Percentiles rank a stretch among this genome's conserved stretches.
Evolutionary conservation across 73 alveolate species (phyloP).

Genomic region (Tetrahymena borealis): DNA sequence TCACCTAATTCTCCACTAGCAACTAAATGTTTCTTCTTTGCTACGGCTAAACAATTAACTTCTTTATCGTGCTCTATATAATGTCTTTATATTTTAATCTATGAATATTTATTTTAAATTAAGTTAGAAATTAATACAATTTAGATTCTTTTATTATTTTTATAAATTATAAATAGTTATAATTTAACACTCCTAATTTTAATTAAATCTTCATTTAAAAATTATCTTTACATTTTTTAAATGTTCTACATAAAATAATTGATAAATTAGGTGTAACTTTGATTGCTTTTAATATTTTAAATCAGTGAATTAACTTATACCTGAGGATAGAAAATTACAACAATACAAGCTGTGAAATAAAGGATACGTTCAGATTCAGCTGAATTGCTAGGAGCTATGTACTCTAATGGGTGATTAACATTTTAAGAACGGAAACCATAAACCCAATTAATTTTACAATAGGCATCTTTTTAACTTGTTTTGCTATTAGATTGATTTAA

Average conservation of each 20-base stretch:
- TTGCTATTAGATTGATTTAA: slow-evolving; percentile 43
- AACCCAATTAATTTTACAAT: slow-evolving; percentile 82
- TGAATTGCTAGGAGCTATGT: slow-evolving; percentile 33
- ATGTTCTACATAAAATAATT: neutral
- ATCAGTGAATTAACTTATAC: no score
- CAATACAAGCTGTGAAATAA: slow-evolving; percentile 81
- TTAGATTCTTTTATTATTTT: neutral
- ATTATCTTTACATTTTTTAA: no score
- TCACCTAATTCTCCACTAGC: slow-evolving; percentile 83
- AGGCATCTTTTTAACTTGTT: slow-evolving; percentile 42
- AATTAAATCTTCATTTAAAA: no score
- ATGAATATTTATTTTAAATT: no score
- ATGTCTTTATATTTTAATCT: slow-evolving; percentile 72
- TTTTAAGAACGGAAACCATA: slow-evolving; percentile 91
- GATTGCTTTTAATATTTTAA: neutral
- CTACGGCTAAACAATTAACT: slow-evolving; percentile 73
- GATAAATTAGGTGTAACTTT: neutral
- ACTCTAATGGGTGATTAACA: slow-evolving; percentile 74
- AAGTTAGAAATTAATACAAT: neutral
- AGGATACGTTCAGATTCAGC: slow-evolving; percentile 60
- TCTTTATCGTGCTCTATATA: slow-evolving; percentile 88
- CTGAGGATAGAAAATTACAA: slow-evolving; percentile 68
- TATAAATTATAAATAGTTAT: neutral
- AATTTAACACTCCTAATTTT: no score
- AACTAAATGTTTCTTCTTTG: slow-evolving; percentile 49